Evolutionary conservation across 2,329 filamentous ascomycete genomes (phyloP), one percentile per base, ranked within the genome.

Genomic region (Paracamarosporium sp.): DNA sequence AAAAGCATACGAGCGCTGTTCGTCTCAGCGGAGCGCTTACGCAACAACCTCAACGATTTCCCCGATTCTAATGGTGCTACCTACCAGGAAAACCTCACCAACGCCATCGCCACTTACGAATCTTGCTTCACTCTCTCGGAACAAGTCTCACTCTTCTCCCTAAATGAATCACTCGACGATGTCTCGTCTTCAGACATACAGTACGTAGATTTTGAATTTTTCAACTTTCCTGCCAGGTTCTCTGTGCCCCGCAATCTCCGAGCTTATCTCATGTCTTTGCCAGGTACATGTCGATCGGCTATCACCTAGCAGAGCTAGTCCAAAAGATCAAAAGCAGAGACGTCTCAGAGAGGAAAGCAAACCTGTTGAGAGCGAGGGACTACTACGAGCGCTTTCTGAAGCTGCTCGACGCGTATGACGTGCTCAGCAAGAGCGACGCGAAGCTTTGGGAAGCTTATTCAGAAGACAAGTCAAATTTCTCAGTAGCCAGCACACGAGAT

Each of bases 151-250:
- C 82, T 99, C 52, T 98, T 98, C 84, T 97, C 92, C 66, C 83
- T 88, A 33, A 99, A 99, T 77, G 95, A 99, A 77, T 85, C 86
- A 0, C 78, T 94, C 36, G 95, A 99, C 60, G 95, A 99, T 78
- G 81, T 97, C 30, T 82, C 91, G 13, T 96, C 94, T 1, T 83
- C 85, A n/a, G 89, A 96, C 70, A 80, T 99, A 30, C 92, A 92
- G 79, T 96, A 81, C 58, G 77, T 66, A 45, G 3, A 2, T 35
- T 27, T 40, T 24, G 17, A 40, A 28, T 20, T 13, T 40, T 30
- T 11, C 5, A 22, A 27, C 12, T 24, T 15, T 9, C 40, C 9
- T 24, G 24, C 28, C 24, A 40, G 5, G 24, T 27, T 24, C 3
- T 15, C 3, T 15, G 25, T 45, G 38, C 71, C 50, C 12, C 35